phyloP scores from a whole-genome alignment of 345 rosid species.

The Eucalyptus lansdowneana region DNA sequence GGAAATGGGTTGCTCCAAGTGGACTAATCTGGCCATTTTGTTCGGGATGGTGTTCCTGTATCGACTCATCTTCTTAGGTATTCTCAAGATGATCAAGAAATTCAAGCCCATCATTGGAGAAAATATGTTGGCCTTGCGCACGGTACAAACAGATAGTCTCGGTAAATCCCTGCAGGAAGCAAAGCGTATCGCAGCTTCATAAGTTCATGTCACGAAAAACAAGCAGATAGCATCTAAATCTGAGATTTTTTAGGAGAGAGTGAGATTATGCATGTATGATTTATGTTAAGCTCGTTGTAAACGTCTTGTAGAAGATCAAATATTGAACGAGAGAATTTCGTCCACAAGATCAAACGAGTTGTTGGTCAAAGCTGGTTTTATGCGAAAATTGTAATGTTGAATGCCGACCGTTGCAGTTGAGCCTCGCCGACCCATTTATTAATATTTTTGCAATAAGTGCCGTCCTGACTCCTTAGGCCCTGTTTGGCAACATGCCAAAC shows the following conservation, averaged over 20 bases:
- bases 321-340: neutral
- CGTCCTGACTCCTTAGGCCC: neutral
- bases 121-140: neutral
- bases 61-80: slow-evolving; percentile 13
- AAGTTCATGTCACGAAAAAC: neutral
- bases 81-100: slow-evolving; percentile 13
- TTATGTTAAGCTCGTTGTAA: neutral
- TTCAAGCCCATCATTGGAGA: neutral
- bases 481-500: too few species aligned
- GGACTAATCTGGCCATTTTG: slow-evolving; percentile 32
- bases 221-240: neutral
- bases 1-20: slow-evolving; percentile 32
- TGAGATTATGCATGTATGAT: neutral
- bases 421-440: neutral
- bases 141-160: neutral
- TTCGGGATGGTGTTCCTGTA: slow-evolving; percentile 24
- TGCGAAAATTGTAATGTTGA: neutral
- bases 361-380: neutral
- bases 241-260: neutral
- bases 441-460: neutral
- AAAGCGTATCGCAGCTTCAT: neutral
- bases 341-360: neutral
- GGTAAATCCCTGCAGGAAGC: neutral
- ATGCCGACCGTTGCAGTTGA: neutral
- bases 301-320: neutral